These are phyloP conservation scores for Verticillium tricorpus DNA, from an alignment of 2,329 filamentous ascomycete species.

Conservation along the genomic window DNA sequence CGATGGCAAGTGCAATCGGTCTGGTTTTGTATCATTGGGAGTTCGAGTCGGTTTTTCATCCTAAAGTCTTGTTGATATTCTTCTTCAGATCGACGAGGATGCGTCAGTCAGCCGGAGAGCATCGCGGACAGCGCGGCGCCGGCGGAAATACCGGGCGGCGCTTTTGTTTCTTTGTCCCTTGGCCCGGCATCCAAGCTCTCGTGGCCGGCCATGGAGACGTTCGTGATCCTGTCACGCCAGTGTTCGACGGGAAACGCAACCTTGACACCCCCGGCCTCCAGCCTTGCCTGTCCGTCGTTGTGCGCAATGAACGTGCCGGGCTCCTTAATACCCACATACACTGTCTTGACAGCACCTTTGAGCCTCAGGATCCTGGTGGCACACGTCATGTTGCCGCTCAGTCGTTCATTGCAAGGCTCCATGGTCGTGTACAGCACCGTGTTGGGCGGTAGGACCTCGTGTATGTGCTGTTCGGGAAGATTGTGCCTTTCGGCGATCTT, in stretches of 20 bases:
- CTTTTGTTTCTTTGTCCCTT: no score
- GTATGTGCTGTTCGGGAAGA: constrained; percentile 28
- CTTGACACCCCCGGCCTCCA: constrained; percentile 18
- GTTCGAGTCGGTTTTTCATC: no score
- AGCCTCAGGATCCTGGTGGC: constrained; percentile 28
- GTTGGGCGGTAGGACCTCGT: constrained; percentile 30
- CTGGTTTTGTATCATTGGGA: no score
- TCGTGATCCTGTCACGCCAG: constrained; percentile 47
- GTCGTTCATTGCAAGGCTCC: constrained; percentile 37
- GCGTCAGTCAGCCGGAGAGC: no score
- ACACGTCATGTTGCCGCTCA: constrained; percentile 34
- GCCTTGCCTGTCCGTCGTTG: constrained; percentile 22
- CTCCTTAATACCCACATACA: constrained; percentile 34
- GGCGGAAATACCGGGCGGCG: no score
- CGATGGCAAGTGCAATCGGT: no score
- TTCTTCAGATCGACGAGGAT: background rate
- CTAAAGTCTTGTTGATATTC: background rate
- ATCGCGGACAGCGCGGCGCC: no score
- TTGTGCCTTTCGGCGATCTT: constrained; percentile 33
- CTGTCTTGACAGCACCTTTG: constrained; percentile 24
- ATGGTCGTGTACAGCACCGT: constrained; percentile 40
- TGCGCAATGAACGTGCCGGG: constrained; percentile 29
- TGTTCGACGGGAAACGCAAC: constrained; percentile 37
- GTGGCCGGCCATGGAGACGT: constrained; percentile 61
- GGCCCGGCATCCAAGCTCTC: constrained; percentile 17